Evolutionary conservation across 2,329 filamentous ascomycete genomes (phyloP), one percentile per base, ranked within the genome.

Genomic region (Claviceps africana): DNA sequence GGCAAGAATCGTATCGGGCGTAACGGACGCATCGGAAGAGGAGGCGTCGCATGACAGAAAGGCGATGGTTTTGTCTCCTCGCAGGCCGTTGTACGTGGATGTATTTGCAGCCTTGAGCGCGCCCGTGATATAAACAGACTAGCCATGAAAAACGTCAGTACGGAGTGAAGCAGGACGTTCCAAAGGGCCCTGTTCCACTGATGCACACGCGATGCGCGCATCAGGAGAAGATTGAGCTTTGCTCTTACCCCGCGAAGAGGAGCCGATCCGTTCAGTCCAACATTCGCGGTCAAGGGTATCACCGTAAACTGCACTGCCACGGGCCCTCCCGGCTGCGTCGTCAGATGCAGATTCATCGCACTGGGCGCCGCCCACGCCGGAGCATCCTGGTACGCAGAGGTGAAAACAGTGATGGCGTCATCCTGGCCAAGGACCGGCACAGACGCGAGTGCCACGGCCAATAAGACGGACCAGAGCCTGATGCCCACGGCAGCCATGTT

Each of bases 31-130:
- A 48, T 66, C 60, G 52, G 65, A 60, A 44, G 67, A 62, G 31
- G 66, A 63, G 11, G 67, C 56, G 60, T 83, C 80, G 67, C 81
- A 83, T 50, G 68, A 75, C 39, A 83, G 65, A 55, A 76, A 81
- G 22, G 76, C 74, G 39, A 83, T 73, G 31, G 69, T 61, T 25
- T 68, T 62, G 31, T 49, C 35, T 3, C 59, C 56, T 11, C 54
- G 59, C 31, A 69, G 60, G 31, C 60, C 56, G 50, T 69, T 68
- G 58, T 72, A 77, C 56, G 73, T 77, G 33, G 62, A 63, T 9
- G 67, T 60, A 47, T 74, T 65, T 48, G 73, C 71, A 21, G 67
- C 57, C 47, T 73, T 63, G 54, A 80, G 62, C 31, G 64, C 65
- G 40, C 75, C 77, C 15, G 63, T 58, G 40, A 79, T 68, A 37